phyloP scores from a whole-genome alignment of 441 rosid genomes.

The Erodium trifolium region DNA sequence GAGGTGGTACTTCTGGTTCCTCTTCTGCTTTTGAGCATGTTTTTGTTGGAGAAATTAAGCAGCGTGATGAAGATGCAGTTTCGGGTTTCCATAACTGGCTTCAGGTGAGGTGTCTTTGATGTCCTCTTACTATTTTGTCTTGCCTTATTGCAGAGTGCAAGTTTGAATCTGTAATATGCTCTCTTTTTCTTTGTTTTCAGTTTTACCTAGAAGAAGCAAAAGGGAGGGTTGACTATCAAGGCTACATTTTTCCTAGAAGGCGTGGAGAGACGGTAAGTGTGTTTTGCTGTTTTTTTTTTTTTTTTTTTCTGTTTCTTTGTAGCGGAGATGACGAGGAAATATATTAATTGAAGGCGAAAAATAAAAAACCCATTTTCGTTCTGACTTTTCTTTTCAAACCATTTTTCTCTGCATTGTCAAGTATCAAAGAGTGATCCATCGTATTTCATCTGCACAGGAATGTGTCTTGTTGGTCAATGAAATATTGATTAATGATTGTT shows the following conservation, averaged over 20 bases:
- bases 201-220: constrained; percentile 86
- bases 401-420: background rate
- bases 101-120: constrained; percentile 45
- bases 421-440: background rate
- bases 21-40: constrained; percentile 99
- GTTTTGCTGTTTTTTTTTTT: background rate
- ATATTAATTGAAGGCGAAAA: background rate
- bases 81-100: constrained; percentile 98
- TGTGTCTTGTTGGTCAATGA: no score
- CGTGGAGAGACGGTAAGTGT: constrained; percentile 60
- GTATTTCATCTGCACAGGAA: background rate
- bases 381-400: no score
- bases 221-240: constrained; percentile 78
- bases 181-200: constrained; percentile 25
- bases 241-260: constrained; percentile 72
- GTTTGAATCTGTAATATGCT: background rate
- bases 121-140: background rate
- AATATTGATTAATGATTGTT: no score
- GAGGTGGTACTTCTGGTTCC: constrained; percentile 73
- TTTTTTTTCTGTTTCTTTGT: background rate
- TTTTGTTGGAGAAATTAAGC: constrained; percentile 90
- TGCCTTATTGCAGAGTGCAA: background rate
- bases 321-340: no score
- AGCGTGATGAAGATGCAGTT: constrained; percentile 58
- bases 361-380: no score